Evolutionary conservation across 805 yeast genomes (phyloP).

Genomic region (Candida ovalis): DNA sequence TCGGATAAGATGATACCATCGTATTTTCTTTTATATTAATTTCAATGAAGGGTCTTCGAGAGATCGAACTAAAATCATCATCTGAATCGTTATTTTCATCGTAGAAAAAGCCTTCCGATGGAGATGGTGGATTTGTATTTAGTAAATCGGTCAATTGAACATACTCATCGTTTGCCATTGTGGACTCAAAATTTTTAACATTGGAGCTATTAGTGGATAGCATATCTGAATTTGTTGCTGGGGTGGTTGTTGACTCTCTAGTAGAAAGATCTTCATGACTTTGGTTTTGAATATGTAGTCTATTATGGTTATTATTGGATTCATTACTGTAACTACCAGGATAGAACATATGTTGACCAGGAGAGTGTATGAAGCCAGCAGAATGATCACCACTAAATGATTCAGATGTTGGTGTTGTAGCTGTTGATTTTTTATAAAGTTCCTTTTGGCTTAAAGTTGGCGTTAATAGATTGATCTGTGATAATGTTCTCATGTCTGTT

Average conservation of each 20-base stretch:
- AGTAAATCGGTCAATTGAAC: slow-evolving; percentile 37
- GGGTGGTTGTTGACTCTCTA: slow-evolving; percentile 16
- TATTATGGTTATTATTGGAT: neutral
- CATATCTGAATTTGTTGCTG: slow-evolving; percentile 16
- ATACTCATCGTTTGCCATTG: slow-evolving; percentile 39
- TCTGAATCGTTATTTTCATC: slow-evolving; percentile 10
- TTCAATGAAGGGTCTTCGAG: slow-evolving; percentile 28
- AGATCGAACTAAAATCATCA: slow-evolving; percentile 7
- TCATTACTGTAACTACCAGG: neutral
- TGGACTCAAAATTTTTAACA: slow-evolving; percentile 27
- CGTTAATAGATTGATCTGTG: neutral
- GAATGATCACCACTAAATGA: slow-evolving; percentile 9
- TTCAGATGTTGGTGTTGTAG: neutral
- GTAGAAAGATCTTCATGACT: slow-evolving; percentile 1
- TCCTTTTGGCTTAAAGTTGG: neutral
- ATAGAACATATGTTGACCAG: slow-evolving; percentile 15
- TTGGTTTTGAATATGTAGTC: neutral
- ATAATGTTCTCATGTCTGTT: neutral
- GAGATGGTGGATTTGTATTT: slow-evolving; percentile 34
- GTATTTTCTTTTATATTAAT: slow-evolving; percentile 25
- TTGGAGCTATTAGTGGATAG: slow-evolving; percentile 15
- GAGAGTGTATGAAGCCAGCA: slow-evolving; percentile 10
- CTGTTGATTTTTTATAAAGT: neutral
- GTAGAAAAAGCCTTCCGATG: slow-evolving; percentile 25
- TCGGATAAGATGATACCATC: slow-evolving; percentile 31